Evolutionary conservation across 257 asterid species (phyloP).

Genomic region (Solanum appendiculatum): DNA sequence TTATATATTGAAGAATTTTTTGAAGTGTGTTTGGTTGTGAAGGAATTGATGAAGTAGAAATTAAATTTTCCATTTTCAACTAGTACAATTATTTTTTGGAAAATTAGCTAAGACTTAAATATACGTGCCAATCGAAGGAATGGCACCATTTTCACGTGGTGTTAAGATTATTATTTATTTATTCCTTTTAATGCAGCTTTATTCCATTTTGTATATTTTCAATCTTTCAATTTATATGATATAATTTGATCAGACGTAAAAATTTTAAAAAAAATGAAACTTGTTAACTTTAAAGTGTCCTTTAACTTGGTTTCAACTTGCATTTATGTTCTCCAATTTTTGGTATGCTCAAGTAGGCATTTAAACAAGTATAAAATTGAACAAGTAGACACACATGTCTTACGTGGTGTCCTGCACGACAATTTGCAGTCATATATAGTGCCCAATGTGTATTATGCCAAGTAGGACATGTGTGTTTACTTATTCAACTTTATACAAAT

Average conservation of each 20-base stretch:
- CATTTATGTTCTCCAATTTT: no score
- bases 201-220: neutral
- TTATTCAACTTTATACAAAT: no score
- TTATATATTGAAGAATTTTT: constrained; percentile 12
- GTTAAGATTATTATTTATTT: neutral
- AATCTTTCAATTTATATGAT: neutral
- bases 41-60: neutral
- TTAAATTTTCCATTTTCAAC: constrained; percentile 15
- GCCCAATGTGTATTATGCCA: no score
- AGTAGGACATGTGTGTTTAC: accelerated
- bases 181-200: neutral
- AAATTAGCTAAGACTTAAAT: neutral
- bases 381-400: no score
- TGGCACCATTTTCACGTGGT: neutral
- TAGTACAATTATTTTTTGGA: neutral
- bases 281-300: no score
- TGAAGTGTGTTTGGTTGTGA: constrained; percentile 1
- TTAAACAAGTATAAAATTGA: no score
- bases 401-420: no score
- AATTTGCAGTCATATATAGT: no score
- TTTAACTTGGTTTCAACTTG: no score
- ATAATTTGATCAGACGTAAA: neutral
- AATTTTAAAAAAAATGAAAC: neutral
- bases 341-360: no score
- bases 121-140: neutral